Base-by-base conservation (phyloP, 768 basidiomycete species). In the Tulasnella sp. region DNA sequence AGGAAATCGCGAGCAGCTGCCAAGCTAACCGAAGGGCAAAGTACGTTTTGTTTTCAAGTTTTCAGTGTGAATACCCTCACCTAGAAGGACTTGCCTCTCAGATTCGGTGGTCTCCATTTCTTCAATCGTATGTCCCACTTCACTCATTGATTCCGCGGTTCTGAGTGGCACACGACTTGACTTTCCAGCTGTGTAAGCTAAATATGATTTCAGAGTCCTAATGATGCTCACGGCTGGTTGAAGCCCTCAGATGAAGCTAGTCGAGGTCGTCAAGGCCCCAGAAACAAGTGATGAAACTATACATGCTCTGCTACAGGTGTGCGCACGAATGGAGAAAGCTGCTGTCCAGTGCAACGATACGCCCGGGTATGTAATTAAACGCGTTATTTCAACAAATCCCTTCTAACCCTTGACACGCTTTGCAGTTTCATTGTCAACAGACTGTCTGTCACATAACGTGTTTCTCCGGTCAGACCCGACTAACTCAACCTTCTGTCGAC, bases 51-150 rank as follows among this genome's bases (percentile, higher is more conserved):
- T n/a, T 15, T 7, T 36, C 4, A 7, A 51, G 2, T n/a, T 46
- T 46, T 8, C n/a, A 46, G 15, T 46, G 9, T 37, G n/a, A 37
- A 37, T n/a, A n/a, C n/a, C 5, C 27, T 29, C 23, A 0, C 34
- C 46, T n/a, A n/a, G n/a, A n/a, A 37, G 29, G 46, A 48, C 46
- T 3, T 8, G 23, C 11, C 8, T n/a, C 14, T 8, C 37, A 69
- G 69, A 45, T 74, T 74, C 31, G 72, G 68, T 8, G 71, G 71
- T 17, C 61, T 74, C 7, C 73, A 74, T 59, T 71, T 71, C 59
- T 73, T 73, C 66, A 72, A 72, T 53, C 71, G 70, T 65, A 62
- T 57, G 62, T 63, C 21, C 5, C 63, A 60, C 58, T 61, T 64
- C 25, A 2, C 15, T 31, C 19, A 12, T 17, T 27, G 7, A 25